These are phyloP conservation scores for Pyrus communis DNA, from an alignment of 306 rosid species.

Conservation along the genomic window DNA sequence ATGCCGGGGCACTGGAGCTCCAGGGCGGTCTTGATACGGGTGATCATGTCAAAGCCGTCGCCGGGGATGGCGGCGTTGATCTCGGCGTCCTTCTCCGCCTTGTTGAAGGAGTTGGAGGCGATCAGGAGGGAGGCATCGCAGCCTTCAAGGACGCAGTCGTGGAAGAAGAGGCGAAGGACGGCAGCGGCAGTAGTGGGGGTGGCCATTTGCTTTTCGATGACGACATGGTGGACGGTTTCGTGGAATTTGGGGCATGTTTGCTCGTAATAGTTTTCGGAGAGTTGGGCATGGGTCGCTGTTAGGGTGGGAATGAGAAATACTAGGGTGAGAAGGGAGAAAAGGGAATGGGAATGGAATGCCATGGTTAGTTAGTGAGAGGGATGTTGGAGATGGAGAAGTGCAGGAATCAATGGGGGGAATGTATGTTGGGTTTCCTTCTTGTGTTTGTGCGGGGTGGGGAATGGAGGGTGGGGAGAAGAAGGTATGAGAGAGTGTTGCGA, in stretches of 20 bases:
- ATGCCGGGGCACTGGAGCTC: constrained; percentile 37
- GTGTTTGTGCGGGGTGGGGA: neutral
- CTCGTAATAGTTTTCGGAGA: constrained; percentile 32
- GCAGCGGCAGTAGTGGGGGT: constrained; percentile 33
- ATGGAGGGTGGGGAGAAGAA: neutral
- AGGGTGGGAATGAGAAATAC: neutral
- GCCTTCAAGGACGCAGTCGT: constrained; percentile 40
- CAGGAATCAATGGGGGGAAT: neutral
- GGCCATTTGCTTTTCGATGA: constrained; percentile 28
- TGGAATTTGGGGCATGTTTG: constrained; percentile 39
- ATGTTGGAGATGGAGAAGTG: neutral
- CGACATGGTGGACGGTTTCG: constrained; percentile 12
- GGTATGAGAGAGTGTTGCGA: neutral
- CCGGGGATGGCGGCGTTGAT: constrained; percentile 56
- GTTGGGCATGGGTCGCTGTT: constrained; percentile 10
- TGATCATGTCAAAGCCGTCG: constrained; percentile 39
- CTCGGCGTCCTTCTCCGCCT: constrained; percentile 51
- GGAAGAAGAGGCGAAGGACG: constrained; percentile 49
- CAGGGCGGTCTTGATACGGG: constrained; percentile 24
- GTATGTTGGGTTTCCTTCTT: neutral
- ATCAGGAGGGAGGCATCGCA: constrained; percentile 50
- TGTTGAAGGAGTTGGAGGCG: constrained; percentile 38
- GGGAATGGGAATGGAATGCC: constrained; percentile 16
- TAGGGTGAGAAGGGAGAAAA: neutral
- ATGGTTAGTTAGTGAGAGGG: neutral